phyloP scores from a whole-genome alignment of 2,329 filamentous ascomycete genomes.

The Bipolaris cookei region DNA sequence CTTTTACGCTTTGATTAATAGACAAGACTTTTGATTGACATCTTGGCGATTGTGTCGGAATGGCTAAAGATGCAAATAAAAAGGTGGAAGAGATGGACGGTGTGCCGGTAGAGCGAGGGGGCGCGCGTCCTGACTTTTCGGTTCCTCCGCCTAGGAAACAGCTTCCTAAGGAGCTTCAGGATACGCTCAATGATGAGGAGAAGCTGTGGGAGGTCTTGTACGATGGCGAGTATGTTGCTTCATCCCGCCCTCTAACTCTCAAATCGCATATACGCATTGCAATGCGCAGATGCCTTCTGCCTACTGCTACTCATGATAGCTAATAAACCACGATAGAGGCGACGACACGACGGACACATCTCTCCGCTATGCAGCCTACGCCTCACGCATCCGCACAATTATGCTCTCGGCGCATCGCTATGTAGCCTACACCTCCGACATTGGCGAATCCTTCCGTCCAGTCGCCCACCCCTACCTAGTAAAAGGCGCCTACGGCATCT shows the following conservation, averaged over 20 bases:
- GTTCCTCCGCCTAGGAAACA: constrained; percentile 57
- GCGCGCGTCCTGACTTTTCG: constrained; percentile 56
- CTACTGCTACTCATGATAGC: background rate
- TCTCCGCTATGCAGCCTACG: constrained; percentile 92
- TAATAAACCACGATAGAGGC: constrained; percentile 56
- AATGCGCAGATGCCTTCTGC: background rate
- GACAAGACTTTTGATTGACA: too few relatives aligned
- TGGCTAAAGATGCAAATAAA: constrained; percentile 48
- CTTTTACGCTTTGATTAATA: background rate
- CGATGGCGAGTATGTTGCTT: constrained; percentile 72
- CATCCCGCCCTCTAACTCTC: background rate
- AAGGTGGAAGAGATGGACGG: constrained; percentile 38
- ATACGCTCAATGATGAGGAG: constrained; percentile 67
- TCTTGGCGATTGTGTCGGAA: constrained; percentile 17
- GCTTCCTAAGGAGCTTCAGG: constrained; percentile 62
- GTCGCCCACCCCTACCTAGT: constrained; percentile 86
- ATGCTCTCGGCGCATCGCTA: constrained; percentile 91
- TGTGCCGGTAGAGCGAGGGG: constrained; percentile 52
- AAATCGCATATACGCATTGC: background rate
- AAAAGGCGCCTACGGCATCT: constrained; percentile 83
- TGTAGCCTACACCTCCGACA: constrained; percentile 94
- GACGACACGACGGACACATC: constrained; percentile 83
- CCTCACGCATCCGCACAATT: constrained; percentile 81
- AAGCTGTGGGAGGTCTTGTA: constrained; percentile 78
- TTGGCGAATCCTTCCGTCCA: constrained; percentile 94